These are phyloP conservation scores for Russula lepida DNA, from an alignment of 768 basidiomycete species.

Conservation along the genomic window DNA sequence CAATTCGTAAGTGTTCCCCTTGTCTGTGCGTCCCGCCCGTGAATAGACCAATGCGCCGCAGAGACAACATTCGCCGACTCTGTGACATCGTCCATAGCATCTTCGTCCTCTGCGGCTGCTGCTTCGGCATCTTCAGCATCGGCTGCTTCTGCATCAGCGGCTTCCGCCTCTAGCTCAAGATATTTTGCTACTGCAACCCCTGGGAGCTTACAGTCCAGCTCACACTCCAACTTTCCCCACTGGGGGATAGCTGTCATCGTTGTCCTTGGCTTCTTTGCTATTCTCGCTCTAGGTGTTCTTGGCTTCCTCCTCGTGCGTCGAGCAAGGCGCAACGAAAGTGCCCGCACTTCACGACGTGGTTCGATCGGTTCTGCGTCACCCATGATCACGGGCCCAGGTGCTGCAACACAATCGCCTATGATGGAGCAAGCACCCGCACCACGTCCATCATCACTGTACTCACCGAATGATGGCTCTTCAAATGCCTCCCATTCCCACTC, in stretches of 20 bases:
- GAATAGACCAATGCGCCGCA: slow-evolving; percentile 25
- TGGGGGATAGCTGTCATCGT: slow-evolving; percentile 92
- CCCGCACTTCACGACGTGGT: slow-evolving; percentile 47
- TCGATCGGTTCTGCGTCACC: slow-evolving; percentile 76
- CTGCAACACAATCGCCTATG: slow-evolving; percentile 41
- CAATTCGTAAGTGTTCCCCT: slow-evolving; percentile 57
- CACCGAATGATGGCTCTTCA: slow-evolving; percentile 56
- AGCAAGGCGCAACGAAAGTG: slow-evolving; percentile 40
- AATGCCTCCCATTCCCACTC: slow-evolving; percentile 55
- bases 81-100: slow-evolving; percentile 45
- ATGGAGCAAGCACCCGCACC: slow-evolving; percentile 31
- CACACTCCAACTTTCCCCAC: slow-evolving; percentile 52
- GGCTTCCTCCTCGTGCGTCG: slow-evolving; percentile 67
- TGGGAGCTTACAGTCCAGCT: slow-evolving; percentile 38
- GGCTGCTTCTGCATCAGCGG: slow-evolving; percentile 21
- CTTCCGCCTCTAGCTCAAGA: slow-evolving; percentile 19
- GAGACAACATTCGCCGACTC: slow-evolving; percentile 74
- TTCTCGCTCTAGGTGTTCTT: slow-evolving; percentile 58
- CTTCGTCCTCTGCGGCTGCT: slow-evolving; percentile 34
- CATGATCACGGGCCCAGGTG: slow-evolving; percentile 64
- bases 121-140: slow-evolving; percentile 27
- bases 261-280: slow-evolving; percentile 77
- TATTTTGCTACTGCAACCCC: slow-evolving; percentile 11
- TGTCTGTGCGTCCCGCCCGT: slow-evolving; percentile 12
- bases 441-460: slow-evolving; percentile 28